Evolutionary conservation across 345 rosid genomes (phyloP).

Genomic region (Eucalyptus urophylla): DNA sequence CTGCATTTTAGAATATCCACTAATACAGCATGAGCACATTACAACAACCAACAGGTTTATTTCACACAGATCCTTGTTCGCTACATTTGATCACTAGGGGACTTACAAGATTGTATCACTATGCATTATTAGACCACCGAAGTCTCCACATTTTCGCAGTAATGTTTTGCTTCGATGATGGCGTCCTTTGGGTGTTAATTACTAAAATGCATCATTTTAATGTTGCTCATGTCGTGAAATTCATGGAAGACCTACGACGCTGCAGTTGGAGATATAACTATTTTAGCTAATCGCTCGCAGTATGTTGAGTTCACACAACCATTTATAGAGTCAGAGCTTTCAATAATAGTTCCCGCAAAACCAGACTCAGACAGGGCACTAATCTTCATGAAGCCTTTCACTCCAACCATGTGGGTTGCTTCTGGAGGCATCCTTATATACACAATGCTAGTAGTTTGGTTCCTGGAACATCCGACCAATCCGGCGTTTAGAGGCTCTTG

Average conservation of each 20-base stretch:
- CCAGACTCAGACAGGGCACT: slow-evolving; percentile 7
- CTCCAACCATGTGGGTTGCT: slow-evolving; percentile 30
- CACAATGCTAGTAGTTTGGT: slow-evolving; percentile 36
- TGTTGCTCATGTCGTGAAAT: neutral
- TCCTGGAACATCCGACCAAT: slow-evolving; percentile 24
- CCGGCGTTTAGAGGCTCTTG: slow-evolving; percentile 21
- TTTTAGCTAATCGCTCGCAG: slow-evolving; percentile 12
- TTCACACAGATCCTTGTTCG: neutral
- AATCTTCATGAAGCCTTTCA: slow-evolving; percentile 44
- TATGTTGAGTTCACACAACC: slow-evolving; percentile 37
- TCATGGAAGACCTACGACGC: slow-evolving; percentile 28
- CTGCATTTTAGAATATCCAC: neutral
- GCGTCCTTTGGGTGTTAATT: neutral
- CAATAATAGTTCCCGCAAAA: slow-evolving; percentile 28
- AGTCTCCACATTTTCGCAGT: neutral
- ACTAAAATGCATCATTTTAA: neutral
- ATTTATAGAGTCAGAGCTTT: slow-evolving; percentile 28
- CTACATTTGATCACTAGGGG: neutral
- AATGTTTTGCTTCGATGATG: neutral
- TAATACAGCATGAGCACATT: neutral
- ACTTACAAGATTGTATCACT: neutral
- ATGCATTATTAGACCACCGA: neutral
- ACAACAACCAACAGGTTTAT: neutral
- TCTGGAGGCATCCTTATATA: slow-evolving; percentile 20
- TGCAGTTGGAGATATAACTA: slow-evolving; percentile 37